Percentiles rank a stretch among this genome's conserved stretches.
Evolutionary conservation across 1,139 yeast species (phyloP).

Genomic region (Protomyces arabidopsidicola): DNA sequence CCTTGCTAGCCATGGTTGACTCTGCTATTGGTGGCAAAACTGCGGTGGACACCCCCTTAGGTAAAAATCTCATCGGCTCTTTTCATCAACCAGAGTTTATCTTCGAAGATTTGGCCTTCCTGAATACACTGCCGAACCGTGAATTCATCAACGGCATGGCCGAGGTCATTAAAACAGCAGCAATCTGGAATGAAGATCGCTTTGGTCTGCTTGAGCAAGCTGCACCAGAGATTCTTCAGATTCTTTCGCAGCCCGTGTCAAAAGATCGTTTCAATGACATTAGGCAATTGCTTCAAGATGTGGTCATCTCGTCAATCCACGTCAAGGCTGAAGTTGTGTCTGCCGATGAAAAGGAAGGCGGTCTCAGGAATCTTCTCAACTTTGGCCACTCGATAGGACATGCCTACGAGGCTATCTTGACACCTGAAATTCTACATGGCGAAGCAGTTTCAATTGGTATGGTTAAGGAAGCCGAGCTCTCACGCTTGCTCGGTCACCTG

Average conservation of each 20-base stretch:
- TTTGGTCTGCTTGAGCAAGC: slow-evolving; percentile 77
- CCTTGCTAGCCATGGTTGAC: slow-evolving; percentile 93
- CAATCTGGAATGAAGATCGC: slow-evolving; percentile 91
- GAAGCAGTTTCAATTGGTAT: slow-evolving; percentile 96
- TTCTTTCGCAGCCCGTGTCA: slow-evolving; percentile 40
- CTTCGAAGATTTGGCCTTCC: slow-evolving; percentile 80
- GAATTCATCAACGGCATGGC: slow-evolving; percentile 98
- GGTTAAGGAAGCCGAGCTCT: slow-evolving; percentile 88
- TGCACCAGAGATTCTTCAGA: slow-evolving; percentile 61
- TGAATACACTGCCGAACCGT: slow-evolving; percentile 82
- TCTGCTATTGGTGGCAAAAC: slow-evolving; percentile 98
- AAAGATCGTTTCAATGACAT: slow-evolving; percentile 42
- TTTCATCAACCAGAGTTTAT: slow-evolving; percentile 94
- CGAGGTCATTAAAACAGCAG: slow-evolving; percentile 96
- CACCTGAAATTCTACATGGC: slow-evolving; percentile 95
- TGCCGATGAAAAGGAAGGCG: slow-evolving; percentile 91
- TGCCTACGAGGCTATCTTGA: slow-evolving; percentile 92
- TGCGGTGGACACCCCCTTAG: slow-evolving; percentile 95
- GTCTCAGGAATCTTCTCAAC: slow-evolving; percentile 82
- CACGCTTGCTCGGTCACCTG: slow-evolving; percentile 81
- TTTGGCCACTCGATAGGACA: slow-evolving; percentile 98
- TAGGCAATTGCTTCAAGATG: slow-evolving; percentile 64
- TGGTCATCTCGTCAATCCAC: slow-evolving; percentile 78
- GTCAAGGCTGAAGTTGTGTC: slow-evolving; percentile 95
- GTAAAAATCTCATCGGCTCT: slow-evolving; percentile 94